phyloP scores from a whole-genome alignment of 192 early-diverging fungal species.

The Umbelopsis sp. region DNA sequence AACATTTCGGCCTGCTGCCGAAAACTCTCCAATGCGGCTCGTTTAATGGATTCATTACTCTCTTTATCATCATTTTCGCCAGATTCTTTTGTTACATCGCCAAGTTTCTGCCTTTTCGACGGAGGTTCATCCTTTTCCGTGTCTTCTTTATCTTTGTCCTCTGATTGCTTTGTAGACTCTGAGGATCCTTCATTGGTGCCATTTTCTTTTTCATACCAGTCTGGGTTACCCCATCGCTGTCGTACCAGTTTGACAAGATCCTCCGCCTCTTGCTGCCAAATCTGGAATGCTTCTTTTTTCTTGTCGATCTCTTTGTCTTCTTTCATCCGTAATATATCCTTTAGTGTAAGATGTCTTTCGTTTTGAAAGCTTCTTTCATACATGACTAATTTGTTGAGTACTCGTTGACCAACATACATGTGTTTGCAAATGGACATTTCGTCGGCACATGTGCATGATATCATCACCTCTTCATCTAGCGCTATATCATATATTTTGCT shows the following conservation, averaged over 20 bases:
- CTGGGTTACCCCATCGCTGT: constrained; percentile 1
- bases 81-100: not conserved
- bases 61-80: not conserved
- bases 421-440: constrained; percentile 21
- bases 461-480: constrained; percentile 9
- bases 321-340: constrained; percentile 15
- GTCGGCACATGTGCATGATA: constrained; percentile 13
- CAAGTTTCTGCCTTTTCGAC: not conserved
- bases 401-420: constrained; percentile 15
- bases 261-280: constrained; percentile 17
- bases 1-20: constrained; percentile 15
- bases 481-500: constrained; percentile 17
- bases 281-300: constrained; percentile 1
- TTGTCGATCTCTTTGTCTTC: constrained; percentile 14
- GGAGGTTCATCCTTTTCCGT: not conserved
- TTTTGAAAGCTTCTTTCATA: constrained; percentile 20
- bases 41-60: not conserved
- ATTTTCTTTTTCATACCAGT: not conserved
- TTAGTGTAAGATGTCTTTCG: constrained; percentile 15
- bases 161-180: not conserved
- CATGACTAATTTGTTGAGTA: constrained; percentile 6
- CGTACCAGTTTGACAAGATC: not conserved
- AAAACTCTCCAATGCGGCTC: constrained; percentile 5
- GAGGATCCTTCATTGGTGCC: not conserved
- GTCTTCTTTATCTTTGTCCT: not conserved